phyloP scores from a whole-genome alignment of 2,329 filamentous ascomycete species.

The Waltergamsia citrina region DNA sequence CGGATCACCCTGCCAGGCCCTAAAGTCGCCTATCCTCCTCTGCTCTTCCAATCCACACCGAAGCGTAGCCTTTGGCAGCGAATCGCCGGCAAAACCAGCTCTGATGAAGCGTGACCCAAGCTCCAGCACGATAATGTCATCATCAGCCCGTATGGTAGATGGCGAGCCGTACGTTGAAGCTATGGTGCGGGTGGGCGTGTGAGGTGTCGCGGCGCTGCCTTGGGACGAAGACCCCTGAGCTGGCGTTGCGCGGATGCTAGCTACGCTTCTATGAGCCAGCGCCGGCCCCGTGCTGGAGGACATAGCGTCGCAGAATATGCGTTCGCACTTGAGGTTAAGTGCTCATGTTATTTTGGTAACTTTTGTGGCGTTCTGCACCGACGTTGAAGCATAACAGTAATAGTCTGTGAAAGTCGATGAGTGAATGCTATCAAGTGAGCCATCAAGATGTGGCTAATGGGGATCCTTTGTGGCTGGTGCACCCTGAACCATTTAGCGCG shows the following conservation, averaged over 20 bases:
- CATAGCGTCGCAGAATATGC: slow-evolving; percentile 20
- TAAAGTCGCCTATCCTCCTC: slow-evolving; percentile 72
- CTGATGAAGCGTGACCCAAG: slow-evolving; percentile 70
- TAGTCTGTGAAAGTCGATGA: not conserved
- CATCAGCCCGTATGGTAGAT: slow-evolving; percentile 60
- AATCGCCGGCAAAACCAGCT: slow-evolving; percentile 80
- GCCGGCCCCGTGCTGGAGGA: slow-evolving; percentile 30
- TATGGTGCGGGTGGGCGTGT: slow-evolving; percentile 49
- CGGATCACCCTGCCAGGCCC: slow-evolving; percentile 52
- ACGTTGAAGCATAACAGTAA: not conserved
- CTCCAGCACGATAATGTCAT: slow-evolving; percentile 78
- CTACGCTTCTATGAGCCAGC: slow-evolving; percentile 48
- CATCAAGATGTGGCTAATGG: not conserved
- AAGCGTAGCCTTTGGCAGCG: slow-evolving; percentile 60
- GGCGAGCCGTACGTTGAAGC: slow-evolving; percentile 48
- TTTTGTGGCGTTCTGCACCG: no score
- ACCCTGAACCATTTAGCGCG: not conserved
- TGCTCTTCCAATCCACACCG: slow-evolving; percentile 68
- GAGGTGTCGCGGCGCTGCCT: slow-evolving; percentile 36
- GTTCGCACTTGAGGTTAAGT: not conserved
- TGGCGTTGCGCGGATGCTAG: slow-evolving; percentile 42
- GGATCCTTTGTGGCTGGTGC: slow-evolving; percentile 1
- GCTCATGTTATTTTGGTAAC: not conserved
- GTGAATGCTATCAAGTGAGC: not conserved
- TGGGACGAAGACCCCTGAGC: slow-evolving; percentile 9